Conservation (phyloP, 2,329 filamentous ascomycete genomes). For the Alternaria postmessia region DNA sequence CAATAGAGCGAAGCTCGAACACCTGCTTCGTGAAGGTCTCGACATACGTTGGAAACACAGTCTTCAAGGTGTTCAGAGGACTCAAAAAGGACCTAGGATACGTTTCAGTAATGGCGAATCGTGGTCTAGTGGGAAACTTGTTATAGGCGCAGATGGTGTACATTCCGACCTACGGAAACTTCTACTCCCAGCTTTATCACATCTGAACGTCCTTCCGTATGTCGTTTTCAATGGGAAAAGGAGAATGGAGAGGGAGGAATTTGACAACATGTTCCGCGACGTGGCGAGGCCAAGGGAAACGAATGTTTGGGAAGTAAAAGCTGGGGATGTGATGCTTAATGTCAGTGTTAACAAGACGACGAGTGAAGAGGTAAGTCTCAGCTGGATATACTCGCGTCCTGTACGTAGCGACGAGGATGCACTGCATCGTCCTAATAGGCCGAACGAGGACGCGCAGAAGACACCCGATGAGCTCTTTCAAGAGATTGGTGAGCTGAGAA, state of each 20-base stretch:
- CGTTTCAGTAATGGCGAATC: conserved; percentile 23
- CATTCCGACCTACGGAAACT: conserved; percentile 47
- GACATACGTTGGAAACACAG: conserved; percentile 45
- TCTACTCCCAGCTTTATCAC: conserved; percentile 26
- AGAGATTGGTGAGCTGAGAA: conserved; percentile 39
- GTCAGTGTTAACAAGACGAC: conserved; percentile 42
- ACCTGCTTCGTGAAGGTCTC: conserved; percentile 45
- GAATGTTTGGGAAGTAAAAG: conserved; percentile 33
- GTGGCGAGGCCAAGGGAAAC: conserved; percentile 6
- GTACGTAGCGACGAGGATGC: conserved; percentile 37
- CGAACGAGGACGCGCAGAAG: conserved; percentile 39
- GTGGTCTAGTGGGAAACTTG: conserved; percentile 13
- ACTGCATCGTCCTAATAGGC: conserved; percentile 46
- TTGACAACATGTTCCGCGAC: conserved; percentile 23
- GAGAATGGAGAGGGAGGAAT: conserved; percentile 32
- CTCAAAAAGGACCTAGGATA: conserved; percentile 1
- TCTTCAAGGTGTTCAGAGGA: conserved; percentile 23
- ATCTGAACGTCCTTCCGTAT: conserved; percentile 47
- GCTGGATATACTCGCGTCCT: conserved; percentile 53
- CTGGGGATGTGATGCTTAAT: conserved; percentile 35
- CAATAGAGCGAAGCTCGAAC: conserved; percentile 49
- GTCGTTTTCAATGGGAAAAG: conserved; percentile 46
- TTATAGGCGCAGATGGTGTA: conserved; percentile 51
- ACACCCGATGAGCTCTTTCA: conserved; percentile 49
- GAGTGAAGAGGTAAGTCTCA: conserved; percentile 42